These are phyloP conservation scores for Tricholoma flavovirens DNA, from an alignment of 768 basidiomycete genomes.

Conservation along the genomic window DNA sequence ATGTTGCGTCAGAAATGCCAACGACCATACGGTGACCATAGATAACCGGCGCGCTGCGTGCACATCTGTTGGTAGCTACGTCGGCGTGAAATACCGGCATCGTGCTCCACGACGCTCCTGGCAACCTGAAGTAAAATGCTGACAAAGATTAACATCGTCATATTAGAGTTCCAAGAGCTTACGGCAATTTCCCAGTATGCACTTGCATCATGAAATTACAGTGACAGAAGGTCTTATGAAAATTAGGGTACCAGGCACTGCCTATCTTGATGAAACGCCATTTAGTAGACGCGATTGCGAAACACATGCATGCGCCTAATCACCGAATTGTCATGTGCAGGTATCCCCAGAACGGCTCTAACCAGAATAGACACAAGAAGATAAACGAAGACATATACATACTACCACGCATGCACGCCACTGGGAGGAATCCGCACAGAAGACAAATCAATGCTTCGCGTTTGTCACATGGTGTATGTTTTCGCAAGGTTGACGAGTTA, in stretches of 20 bases:
- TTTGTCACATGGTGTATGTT: background rate
- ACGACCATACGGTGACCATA: background rate
- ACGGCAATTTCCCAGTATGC: background rate
- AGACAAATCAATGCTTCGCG: background rate
- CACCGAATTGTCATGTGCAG: background rate
- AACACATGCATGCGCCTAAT: background rate
- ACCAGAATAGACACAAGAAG: background rate
- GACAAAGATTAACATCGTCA: background rate
- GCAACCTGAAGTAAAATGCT: background rate
- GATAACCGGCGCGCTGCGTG: background rate
- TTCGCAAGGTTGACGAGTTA: background rate
- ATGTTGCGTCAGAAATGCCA: background rate
- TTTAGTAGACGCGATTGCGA: background rate
- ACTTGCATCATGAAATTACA: background rate
- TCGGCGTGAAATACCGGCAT: background rate
- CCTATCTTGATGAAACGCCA: background rate
- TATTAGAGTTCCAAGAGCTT: background rate
- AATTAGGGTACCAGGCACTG: background rate
- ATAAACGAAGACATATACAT: background rate
- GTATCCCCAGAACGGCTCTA: background rate
- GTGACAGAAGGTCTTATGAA: background rate
- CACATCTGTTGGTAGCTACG: background rate
- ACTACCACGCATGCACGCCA: background rate
- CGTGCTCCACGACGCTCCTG: background rate
- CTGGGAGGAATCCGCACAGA: background rate